Evolutionary conservation across 164 flowering plant genomes (phyloP).

Genomic region (Sextonia rubra): DNA sequence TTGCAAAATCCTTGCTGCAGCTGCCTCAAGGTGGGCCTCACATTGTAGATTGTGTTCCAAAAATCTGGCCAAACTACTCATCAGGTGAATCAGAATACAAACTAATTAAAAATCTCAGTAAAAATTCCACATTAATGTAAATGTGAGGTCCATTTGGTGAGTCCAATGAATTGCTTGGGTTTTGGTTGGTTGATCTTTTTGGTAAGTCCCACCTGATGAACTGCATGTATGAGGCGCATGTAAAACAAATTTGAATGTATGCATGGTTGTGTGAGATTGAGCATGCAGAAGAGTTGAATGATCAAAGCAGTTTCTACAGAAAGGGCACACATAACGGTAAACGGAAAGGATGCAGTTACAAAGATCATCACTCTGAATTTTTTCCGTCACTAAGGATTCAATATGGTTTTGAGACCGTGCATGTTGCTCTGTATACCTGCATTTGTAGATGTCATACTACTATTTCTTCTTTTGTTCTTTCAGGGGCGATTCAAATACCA

Average conservation of each 20-base stretch:
- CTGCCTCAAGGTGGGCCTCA: not conserved
- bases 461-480: not conserved
- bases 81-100: not conserved
- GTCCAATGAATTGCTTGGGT: not conserved
- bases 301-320: not conserved
- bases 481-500: constrained; percentile 95
- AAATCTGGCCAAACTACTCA: not conserved
- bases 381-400: not conserved
- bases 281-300: not conserved
- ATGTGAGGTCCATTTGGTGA: not conserved
- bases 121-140: not conserved
- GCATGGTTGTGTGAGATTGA: not conserved
- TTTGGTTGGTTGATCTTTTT: not conserved
- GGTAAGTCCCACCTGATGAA: not conserved
- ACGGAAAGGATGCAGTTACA: not conserved
- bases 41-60: not conserved
- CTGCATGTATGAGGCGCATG: not conserved
- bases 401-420: not conserved
- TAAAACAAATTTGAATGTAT: not conserved
- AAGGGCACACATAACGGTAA: not conserved
- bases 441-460: not conserved
- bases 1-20: not conserved
- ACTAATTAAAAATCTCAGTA: not conserved
- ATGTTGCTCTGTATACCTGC: not conserved
- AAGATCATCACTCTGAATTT: not conserved